Evolutionary conservation across 805 yeast genomes (phyloP), one percentile per base, ranked within the genome.

Genomic region (Metschnikowia amazonensis): DNA sequence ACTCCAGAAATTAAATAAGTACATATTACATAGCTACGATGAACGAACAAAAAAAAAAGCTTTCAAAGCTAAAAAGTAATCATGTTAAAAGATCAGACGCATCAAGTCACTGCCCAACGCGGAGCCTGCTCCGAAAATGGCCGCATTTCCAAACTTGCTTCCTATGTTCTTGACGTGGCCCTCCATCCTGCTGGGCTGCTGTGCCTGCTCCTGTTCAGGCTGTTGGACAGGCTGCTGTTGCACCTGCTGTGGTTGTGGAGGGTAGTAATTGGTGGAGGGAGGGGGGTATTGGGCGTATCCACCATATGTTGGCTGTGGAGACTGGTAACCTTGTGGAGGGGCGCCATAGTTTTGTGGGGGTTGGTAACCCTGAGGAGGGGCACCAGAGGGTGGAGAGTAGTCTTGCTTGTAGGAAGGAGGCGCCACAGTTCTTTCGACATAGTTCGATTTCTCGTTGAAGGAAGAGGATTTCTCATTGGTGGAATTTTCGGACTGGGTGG

Each of bases 41-140:
- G 36, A 43, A 51, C 27, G 53, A 46, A 28, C 16, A 37, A 37
- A 24, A 16, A 24, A 16, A 10, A 23, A 14, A 8, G 24, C 11
- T n/a, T n/a, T 28, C 6, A 5, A n/a, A 1, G 31, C 16, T n/a
- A 2, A 28, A n/a, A 8, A 21, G 37, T 14, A 35, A 5, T 10
- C 6, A 11, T 10, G 2, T 14, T 66, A 81, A 56, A 84, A 81
- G 48, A 87, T 84, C 35, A 86, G 76, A 58, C 85, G 81, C 33
- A 90, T 87, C 42, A 92, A 57, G 58, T 86, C 89, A 36, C 87
- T 76, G 60, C 98, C 98, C 44, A 90, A 73, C 1, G 96, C 84
- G 32, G 97, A 96, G 72, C 98, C 98, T 8, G 96, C 97, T 66
- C 97, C 97, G 54, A 89, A 92, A 40, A 90, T 80, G 29, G 95